Evolutionary conservation across 208 protist genomes (phyloP).

Genomic region (Balamuthia mandrillaris): DNA sequence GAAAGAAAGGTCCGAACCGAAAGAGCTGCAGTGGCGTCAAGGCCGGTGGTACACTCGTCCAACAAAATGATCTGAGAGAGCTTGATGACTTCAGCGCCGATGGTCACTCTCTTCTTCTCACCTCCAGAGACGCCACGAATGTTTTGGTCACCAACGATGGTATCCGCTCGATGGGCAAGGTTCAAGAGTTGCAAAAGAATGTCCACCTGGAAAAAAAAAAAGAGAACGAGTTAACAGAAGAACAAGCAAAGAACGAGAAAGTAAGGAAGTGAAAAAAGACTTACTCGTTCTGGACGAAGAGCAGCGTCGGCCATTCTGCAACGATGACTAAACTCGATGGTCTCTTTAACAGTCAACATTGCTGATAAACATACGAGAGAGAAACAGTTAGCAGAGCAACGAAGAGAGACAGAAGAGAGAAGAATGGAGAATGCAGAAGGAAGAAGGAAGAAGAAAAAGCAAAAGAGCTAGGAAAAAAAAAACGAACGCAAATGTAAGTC

Average conservation of each 20-base stretch:
- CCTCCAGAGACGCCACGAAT: conserved; percentile 71
- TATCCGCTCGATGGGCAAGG: conserved; percentile 45
- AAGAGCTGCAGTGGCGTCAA: conserved; percentile 66
- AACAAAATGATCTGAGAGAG: conserved; percentile 53
- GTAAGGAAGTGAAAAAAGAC: no score
- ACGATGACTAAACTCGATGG: conserved; percentile 41
- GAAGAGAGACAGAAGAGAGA: no score
- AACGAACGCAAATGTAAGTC: no score
- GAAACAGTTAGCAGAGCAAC: no score
- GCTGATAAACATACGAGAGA: background rate
- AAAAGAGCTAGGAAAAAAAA: no score
- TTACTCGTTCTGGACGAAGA: background rate
- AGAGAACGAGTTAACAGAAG: no score
- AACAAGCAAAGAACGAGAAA: no score
- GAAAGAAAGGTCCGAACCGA: background rate
- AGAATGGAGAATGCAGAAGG: no score
- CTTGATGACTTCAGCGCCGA: conserved; percentile 66
- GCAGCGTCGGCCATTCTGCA: conserved; percentile 24
- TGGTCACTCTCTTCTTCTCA: conserved; percentile 69
- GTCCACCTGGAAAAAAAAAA: no score
- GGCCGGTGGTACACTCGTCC: conserved; percentile 77
- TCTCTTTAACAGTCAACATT: conserved; percentile 49
- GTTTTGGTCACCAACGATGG: conserved; percentile 43
- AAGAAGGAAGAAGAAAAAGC: no score
- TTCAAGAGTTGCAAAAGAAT: conserved; percentile 34